Evolutionary conservation across 2,329 filamentous ascomycete genomes (phyloP), one percentile per base, ranked within the genome.

Genomic region (Nectriaceae sp.): DNA sequence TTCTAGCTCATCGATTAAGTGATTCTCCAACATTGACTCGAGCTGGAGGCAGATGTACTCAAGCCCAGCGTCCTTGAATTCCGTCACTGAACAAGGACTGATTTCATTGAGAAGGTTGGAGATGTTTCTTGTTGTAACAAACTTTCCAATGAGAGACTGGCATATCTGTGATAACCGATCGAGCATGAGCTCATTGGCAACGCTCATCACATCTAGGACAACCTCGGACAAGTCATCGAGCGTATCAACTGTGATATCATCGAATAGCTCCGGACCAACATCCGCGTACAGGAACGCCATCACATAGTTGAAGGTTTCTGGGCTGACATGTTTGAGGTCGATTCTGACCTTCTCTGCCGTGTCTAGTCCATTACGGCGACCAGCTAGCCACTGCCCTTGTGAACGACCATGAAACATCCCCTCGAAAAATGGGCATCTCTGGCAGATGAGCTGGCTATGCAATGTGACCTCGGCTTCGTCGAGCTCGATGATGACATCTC

Each of bases 101-200:
- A 97, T 88, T 2, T 87, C 87, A 63, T 96, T 96, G 11, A 99
- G 77, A 15, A 97, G 76, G 44, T 87, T 84, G 49, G 89, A 89
- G 21, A 96, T 87, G 64, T 96, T 99, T 21, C 92, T 86, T 4
- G 84, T 87, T 41, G 84, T 90, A n/a, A 91, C 87, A 69, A 94
- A 95, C 42, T 82, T 83, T 29, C 91, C 92, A 50, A 97, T 81
- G 19, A 91, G 73, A 49, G 82, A 84, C 66, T 99, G 94, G 66
- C 94, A 97, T 21, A 95, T 84, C 65, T 96, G 89, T 4, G 90
- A 90, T 4, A 99, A 74, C 5, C 92, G 82, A 65, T 97, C 91
- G 40, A 99, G 79, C 92, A 99, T 97, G 48, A 99, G 74, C 68
- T 99, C 93, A 64, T 99, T 94, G 11, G 92, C 90, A 44, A 90